Percentiles rank a stretch among this genome's conserved stretches.
Evolutionary conservation across 2,329 filamentous ascomycete genomes (phyloP).

Genomic region (Thermothelomyces thermophilus): DNA sequence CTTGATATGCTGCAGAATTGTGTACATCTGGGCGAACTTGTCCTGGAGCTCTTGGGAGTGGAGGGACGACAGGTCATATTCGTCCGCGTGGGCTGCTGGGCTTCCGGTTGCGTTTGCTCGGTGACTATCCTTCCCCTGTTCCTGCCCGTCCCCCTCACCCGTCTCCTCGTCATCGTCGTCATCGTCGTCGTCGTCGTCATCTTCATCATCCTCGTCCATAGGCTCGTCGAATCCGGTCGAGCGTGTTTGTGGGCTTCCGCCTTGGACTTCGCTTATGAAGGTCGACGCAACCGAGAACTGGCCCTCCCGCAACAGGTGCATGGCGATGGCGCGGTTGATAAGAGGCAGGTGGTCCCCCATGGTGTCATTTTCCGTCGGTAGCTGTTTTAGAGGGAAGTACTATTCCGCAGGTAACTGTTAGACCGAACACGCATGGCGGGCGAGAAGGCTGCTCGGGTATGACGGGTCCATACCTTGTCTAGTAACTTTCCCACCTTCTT

Average conservation of each 20-base stretch:
- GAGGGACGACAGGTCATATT: conserved; percentile 49
- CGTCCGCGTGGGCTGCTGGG: conserved; percentile 18
- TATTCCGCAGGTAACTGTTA: conserved; percentile 21
- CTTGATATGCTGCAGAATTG: conserved; percentile 73
- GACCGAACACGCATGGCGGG: background rate
- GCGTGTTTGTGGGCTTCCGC: conserved; percentile 23
- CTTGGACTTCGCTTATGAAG: conserved; percentile 67
- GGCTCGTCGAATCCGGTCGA: conserved; percentile 13
- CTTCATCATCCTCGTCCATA: conserved; percentile 23
- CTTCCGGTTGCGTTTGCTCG: conserved; percentile 25
- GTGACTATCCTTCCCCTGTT: conserved; percentile 31
- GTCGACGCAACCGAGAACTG: conserved; percentile 83
- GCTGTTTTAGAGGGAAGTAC: conserved; percentile 46
- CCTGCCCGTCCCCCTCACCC: conserved; percentile 23
- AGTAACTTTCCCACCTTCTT: conserved; percentile 80
- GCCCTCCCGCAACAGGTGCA: conserved; percentile 92
- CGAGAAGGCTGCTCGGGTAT: background rate
- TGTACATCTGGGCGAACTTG: conserved; percentile 85
- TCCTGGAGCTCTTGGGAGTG: conserved; percentile 64
- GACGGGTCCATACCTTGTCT: conserved; percentile 58
- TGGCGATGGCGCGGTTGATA: conserved; percentile 88
- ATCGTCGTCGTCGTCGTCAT: conserved; percentile 21
- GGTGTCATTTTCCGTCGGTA: conserved; percentile 73
- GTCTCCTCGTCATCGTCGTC: conserved; percentile 14
- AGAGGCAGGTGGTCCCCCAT: conserved; percentile 68